Percentiles rank a stretch among this genome's conserved stretches.
Conservation (phyloP, 192 early-diverging fungal species). For the Piromyces sp. region DNA sequence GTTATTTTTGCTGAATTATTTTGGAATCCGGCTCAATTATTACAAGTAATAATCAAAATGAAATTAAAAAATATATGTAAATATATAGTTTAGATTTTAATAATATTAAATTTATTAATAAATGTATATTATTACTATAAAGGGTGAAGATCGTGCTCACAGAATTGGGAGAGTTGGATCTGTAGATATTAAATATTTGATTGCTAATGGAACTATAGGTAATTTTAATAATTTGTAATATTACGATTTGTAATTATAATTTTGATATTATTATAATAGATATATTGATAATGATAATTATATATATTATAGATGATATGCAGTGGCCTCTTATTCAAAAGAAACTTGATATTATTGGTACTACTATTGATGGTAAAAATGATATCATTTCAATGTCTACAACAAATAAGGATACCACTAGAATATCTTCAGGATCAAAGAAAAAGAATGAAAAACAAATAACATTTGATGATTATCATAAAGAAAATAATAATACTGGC, state of each 20-base stretch:
- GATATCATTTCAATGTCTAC: neutral
- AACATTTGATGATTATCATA: neutral
- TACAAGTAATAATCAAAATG: conserved; percentile 20
- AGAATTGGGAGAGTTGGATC: conserved; percentile 16
- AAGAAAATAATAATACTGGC: neutral
- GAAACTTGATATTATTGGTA: conserved; percentile 18
- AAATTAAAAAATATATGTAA: too few relatives aligned
- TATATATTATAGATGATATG: conserved; percentile 23
- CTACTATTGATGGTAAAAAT: conserved; percentile 5
- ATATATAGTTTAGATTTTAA: too few relatives aligned
- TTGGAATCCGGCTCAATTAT: conserved; percentile 28
- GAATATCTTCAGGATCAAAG: neutral
- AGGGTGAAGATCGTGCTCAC: neutral
- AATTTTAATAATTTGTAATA: too few relatives aligned
- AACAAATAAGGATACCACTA: neutral
- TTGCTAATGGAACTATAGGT: conserved; percentile 20
- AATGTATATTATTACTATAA: too few relatives aligned
- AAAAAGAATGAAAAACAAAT: neutral
- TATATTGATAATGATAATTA: too few relatives aligned
- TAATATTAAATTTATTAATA: too few relatives aligned
- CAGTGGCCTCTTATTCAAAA: conserved; percentile 19
- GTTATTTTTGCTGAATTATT: conserved; percentile 29
- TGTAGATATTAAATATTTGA: conserved; percentile 28
- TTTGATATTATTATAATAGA: too few relatives aligned
- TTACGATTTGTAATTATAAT: too few relatives aligned